A percentile compares a stretch with the other conserved stretches of the same genome.
Conservation (phyloP, 768 basidiomycete species). For the Trametes cinnabarina region DNA sequence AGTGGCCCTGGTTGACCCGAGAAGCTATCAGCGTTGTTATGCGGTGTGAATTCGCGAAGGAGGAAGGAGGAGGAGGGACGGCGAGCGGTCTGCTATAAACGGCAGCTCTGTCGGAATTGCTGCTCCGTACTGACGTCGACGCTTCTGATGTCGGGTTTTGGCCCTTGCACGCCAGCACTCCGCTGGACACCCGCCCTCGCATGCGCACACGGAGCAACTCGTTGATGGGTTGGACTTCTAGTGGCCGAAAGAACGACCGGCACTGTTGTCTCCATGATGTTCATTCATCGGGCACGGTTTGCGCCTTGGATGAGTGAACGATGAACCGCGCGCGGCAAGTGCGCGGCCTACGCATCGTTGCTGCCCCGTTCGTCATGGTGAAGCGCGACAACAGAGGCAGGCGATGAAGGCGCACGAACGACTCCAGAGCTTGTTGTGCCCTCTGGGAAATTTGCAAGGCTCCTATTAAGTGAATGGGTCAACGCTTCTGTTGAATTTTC, state of each 20-base stretch:
- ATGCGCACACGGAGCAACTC: too few species aligned
- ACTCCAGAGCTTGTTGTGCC: too few species aligned
- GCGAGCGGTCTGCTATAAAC: neutral
- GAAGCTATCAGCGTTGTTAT: too few species aligned
- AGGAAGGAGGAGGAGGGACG: neutral
- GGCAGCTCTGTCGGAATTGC: neutral
- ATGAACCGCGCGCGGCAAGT: neutral
- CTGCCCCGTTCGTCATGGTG: constrained; percentile 1
- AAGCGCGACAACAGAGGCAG: neutral
- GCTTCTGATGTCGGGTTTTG: too few species aligned
- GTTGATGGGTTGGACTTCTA: neutral
- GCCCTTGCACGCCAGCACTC: too few species aligned
- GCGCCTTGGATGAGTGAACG: neutral
- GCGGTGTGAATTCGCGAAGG: too few species aligned
- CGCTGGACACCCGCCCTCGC: too few species aligned
- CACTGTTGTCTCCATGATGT: neutral
- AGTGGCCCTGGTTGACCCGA: too few species aligned
- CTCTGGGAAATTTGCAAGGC: too few species aligned
- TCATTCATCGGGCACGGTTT: neutral
- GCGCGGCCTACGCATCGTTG: neutral
- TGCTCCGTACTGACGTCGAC: neutral
- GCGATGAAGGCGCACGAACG: neutral
- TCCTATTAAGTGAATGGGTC: neutral
- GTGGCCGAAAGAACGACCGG: neutral
- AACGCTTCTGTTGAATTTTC: too few species aligned